These are phyloP conservation scores for Logfia minima DNA, from an alignment of 129 eudicot genomes.

Conservation along the genomic window DNA sequence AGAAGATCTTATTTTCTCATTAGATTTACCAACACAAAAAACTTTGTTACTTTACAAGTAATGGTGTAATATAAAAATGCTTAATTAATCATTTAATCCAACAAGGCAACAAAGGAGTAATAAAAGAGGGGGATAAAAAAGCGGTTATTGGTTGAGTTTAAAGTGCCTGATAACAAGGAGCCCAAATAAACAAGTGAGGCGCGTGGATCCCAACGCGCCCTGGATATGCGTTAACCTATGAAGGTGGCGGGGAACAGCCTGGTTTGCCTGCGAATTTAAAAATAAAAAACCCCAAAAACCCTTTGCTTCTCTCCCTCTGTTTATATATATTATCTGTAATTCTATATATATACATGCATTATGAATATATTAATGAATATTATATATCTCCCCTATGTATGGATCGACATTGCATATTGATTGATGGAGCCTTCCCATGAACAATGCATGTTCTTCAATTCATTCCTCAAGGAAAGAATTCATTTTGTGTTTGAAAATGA, in stretches of 20 bases:
- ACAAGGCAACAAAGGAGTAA: background rate
- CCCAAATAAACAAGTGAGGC: conserved; percentile 3
- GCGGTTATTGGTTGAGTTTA: conserved; percentile 34
- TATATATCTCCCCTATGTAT: background rate
- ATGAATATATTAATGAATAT: background rate
- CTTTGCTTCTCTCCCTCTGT: background rate
- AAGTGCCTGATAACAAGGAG: conserved; percentile 40
- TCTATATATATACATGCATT: background rate
- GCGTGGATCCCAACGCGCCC: conserved; percentile 45
- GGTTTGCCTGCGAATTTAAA: conserved; percentile 31
- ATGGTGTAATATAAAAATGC: background rate
- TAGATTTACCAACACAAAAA: too few species aligned
- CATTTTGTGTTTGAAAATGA: conserved; percentile 4
- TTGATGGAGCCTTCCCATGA: background rate
- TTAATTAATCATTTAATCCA: background rate
- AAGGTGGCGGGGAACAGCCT: conserved; percentile 50
- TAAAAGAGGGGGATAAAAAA: conserved; percentile 7
- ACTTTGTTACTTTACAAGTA: background rate
- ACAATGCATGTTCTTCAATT: conserved; percentile 16
- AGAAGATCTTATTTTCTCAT: too few species aligned
- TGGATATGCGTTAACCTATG: conserved; percentile 36
- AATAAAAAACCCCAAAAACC: background rate
- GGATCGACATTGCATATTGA: conserved; percentile 1
- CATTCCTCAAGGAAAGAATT: too few species aligned
- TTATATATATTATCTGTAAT: background rate